Percentiles rank a stretch among this genome's conserved stretches.
Conservation (phyloP, 768 basidiomycete genomes). For the Xerocomellus chrysenteron region DNA sequence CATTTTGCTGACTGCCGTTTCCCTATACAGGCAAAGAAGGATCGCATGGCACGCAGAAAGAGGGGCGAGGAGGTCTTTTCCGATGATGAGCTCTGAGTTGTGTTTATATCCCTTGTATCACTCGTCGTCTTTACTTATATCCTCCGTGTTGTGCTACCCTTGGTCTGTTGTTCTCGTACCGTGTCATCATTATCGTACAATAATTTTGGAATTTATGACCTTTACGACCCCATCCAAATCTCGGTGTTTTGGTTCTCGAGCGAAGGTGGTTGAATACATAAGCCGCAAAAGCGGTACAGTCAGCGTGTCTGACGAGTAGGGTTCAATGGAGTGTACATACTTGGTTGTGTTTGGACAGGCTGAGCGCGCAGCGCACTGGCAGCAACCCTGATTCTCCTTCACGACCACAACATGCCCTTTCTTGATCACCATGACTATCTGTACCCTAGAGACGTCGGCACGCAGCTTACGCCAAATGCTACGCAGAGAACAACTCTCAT, state of each 20-base stretch:
- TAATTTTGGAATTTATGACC: conserved; percentile 13
- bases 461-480: conserved; percentile 57
- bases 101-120: conserved; percentile 9
- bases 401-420: conserved; percentile 32
- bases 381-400: conserved; percentile 6
- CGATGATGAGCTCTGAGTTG: conserved; percentile 51
- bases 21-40: conserved; percentile 75
- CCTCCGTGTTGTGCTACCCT: conserved; percentile 14
- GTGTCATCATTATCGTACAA: conserved; percentile 16
- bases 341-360: not conserved
- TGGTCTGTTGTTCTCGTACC: conserved; percentile 21
- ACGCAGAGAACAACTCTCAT: conserved; percentile 79
- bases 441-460: conserved; percentile 25
- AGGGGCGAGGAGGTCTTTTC: conserved; percentile 70
- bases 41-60: conserved; percentile 88
- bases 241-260: too few relatives aligned
- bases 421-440: conserved; percentile 21
- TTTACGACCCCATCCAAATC: not conserved
- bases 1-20: conserved; percentile 10
- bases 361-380: conserved; percentile 3
- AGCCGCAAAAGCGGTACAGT: too few relatives aligned
- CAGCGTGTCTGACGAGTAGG: too few relatives aligned
- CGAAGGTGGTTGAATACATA: too few relatives aligned
- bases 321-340: not conserved
- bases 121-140: conserved; percentile 12